These are phyloP conservation scores for Tolypocladium tropicale DNA, from an alignment of 2,329 filamentous ascomycete genomes.

Conservation along the genomic window DNA sequence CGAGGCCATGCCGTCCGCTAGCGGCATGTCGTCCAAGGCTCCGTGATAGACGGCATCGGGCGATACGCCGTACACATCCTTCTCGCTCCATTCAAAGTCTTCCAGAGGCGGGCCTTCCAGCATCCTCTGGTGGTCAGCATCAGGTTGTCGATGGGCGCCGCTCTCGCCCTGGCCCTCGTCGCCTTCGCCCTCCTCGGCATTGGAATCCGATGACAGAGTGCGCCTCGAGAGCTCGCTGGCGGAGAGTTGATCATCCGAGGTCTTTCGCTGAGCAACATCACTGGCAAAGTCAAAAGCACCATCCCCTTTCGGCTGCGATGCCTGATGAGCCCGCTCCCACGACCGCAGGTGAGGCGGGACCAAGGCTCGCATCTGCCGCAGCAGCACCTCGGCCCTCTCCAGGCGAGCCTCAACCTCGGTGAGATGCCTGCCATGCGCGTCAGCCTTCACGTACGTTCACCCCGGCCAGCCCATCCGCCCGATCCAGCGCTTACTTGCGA, in stretches of 20 bases:
- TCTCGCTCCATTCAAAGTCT: slow-evolving; percentile 27
- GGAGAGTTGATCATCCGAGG: neutral
- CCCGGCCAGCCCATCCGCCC: neutral
- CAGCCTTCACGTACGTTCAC: too few species aligned
- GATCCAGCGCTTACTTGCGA: slow-evolving; percentile 23
- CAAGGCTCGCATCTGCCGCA: slow-evolving; percentile 18
- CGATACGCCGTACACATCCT: slow-evolving; percentile 16
- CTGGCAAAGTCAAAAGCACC: slow-evolving; percentile 9
- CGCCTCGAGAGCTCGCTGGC: neutral
- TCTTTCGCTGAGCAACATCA: neutral
- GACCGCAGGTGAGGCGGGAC: slow-evolving; percentile 15
- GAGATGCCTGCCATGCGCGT: slow-evolving; percentile 18
- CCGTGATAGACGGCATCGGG: slow-evolving; percentile 9
- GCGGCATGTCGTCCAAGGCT: slow-evolving; percentile 14
- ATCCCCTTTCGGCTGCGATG: neutral
- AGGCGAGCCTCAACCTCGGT: slow-evolving; percentile 33
- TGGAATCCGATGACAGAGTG: neutral
- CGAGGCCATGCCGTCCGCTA: slow-evolving; percentile 28
- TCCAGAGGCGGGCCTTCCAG: slow-evolving; percentile 22
- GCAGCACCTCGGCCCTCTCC: slow-evolving; percentile 20
- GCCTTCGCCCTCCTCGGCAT: neutral
- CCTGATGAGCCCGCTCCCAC: slow-evolving; percentile 3
- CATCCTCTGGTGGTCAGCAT: slow-evolving; percentile 11
- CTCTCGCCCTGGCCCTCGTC: too few species aligned
- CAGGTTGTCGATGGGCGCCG: neutral